Conservation (phyloP, 2,329 filamentous ascomycete genomes). For the Fusarium keratoplasticum region DNA sequence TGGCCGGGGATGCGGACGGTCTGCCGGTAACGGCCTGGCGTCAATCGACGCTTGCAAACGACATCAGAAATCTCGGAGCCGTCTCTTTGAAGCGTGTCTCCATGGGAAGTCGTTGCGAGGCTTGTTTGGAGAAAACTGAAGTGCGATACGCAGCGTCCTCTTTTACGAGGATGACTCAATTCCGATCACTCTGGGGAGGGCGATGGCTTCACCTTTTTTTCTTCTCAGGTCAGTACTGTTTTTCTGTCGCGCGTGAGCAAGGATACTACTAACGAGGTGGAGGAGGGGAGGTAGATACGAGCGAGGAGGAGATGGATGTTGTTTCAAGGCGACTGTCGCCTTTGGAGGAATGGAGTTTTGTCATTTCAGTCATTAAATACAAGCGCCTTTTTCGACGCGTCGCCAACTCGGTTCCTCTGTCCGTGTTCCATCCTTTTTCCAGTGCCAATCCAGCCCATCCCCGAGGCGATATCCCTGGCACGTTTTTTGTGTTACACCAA, state of each 20-base stretch:
- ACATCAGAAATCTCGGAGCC: constrained; percentile 90
- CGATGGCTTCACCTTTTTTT: constrained; percentile 64
- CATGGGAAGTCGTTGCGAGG: constrained; percentile 96
- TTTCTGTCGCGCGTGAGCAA: constrained; percentile 5
- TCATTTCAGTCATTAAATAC: constrained; percentile 37
- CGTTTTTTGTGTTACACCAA: background rate
- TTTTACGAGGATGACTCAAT: constrained; percentile 75
- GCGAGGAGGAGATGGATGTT: background rate
- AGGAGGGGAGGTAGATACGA: background rate
- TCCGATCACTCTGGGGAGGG: constrained; percentile 91
- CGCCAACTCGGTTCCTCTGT: constrained; percentile 7
- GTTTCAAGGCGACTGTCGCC: constrained; percentile 11
- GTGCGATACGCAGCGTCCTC: constrained; percentile 91
- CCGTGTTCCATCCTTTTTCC: background rate
- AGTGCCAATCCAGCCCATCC: constrained; percentile 4
- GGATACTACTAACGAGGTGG: constrained; percentile 45
- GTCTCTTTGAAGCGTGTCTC: constrained; percentile 57
- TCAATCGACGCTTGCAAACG: constrained; percentile 84
- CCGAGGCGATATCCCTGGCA: constrained; percentile 8
- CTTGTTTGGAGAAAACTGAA: constrained; percentile 81
- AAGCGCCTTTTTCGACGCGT: constrained; percentile 20
- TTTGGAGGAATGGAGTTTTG: constrained; percentile 27
- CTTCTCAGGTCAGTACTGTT: constrained; percentile 43
- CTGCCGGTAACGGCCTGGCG: constrained; percentile 91
- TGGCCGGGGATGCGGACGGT: constrained; percentile 49